A percentile compares a stretch with the other conserved stretches of the same genome.
Evolutionary conservation across 352 stramenopile species (phyloP).

Genomic region (Pythium vanterpoolii): DNA sequence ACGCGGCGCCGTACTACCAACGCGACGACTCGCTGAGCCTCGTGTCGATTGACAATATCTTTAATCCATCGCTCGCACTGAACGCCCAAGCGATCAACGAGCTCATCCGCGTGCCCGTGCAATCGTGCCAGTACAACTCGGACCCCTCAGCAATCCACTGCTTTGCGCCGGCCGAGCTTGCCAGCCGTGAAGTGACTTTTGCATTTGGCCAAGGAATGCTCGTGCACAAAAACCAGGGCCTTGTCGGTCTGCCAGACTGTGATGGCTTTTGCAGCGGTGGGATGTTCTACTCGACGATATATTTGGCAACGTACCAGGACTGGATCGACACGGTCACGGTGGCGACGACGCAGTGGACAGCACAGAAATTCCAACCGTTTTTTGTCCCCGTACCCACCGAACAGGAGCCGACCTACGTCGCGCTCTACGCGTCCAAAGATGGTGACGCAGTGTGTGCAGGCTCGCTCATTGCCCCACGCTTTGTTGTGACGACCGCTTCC

Average conservation of each 20-base stretch:
- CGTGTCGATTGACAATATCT: conserved; percentile 26
- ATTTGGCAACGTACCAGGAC: conserved; percentile 2
- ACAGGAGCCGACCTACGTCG: conserved; percentile 13
- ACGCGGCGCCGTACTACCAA: conserved; percentile 13
- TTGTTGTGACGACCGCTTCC: conserved; percentile 19
- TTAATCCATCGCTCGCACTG: conserved; percentile 19
- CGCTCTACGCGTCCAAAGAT: conserved; percentile 7
- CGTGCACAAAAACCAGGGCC: conserved; percentile 5
- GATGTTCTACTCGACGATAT: conserved; percentile 28
- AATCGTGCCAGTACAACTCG: conserved; percentile 20
- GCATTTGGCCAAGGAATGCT: conserved; percentile 25
- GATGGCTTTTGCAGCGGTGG: conserved; percentile 24
- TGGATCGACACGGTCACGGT: conserved; percentile 24
- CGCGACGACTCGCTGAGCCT: conserved; percentile 13
- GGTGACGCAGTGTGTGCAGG: conserved; percentile 11
- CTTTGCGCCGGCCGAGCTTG: conserved; percentile 13
- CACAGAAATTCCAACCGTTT: neutral
- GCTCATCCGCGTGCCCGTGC: conserved; percentile 20
- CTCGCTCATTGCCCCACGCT: conserved; percentile 24
- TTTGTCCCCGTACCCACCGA: neutral
- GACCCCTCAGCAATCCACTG: conserved; percentile 14
- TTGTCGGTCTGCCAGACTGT: conserved; percentile 24
- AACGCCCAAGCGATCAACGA: conserved; percentile 12
- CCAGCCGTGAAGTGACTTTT: conserved; percentile 6
- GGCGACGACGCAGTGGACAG: conserved; percentile 2